phyloP scores from a whole-genome alignment of 2,329 filamentous ascomycete species.

The Sphaerulina vaccinii region DNA sequence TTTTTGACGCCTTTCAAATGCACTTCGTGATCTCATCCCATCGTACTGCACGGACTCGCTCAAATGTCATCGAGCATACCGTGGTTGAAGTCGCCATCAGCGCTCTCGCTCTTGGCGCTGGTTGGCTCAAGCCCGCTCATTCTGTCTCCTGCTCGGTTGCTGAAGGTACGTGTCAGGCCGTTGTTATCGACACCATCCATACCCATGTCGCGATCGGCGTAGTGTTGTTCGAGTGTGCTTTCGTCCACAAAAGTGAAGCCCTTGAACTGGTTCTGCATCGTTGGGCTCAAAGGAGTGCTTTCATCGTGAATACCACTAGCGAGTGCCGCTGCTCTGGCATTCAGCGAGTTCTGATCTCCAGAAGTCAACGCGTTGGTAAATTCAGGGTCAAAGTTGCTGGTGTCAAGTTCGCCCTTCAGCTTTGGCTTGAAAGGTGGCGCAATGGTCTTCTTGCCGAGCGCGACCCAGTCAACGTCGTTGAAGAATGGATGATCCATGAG shows the following conservation, averaged over 20 bases:
- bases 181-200: constrained; percentile 40
- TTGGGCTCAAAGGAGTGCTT: constrained; percentile 88
- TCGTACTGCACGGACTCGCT: constrained; percentile 11
- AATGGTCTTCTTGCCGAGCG: constrained; percentile 83
- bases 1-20: constrained; percentile 21
- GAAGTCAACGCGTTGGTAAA: constrained; percentile 93
- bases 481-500: constrained; percentile 95
- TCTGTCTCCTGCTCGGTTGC: constrained; percentile 44
- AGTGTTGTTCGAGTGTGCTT: constrained; percentile 86
- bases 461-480: constrained; percentile 86
- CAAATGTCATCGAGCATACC: constrained; percentile 42
- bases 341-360: constrained; percentile 79
- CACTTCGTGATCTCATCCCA: constrained; percentile 20
- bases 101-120: constrained; percentile 39
- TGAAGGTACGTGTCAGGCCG: constrained; percentile 39
- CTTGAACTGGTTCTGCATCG: constrained; percentile 96
- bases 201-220: constrained; percentile 48
- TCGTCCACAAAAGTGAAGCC: constrained; percentile 99
- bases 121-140: constrained; percentile 53
- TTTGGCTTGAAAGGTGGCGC: constrained; percentile 97
- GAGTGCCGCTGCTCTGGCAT: constrained; percentile 83
- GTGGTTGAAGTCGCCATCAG: constrained; percentile 49
- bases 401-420: constrained; percentile 91
- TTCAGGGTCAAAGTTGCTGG: constrained; percentile 97
- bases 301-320: constrained; percentile 78